Conservation (phyloP, 495 filamentous ascomycete species). For the Penicillium simplicissimum region DNA sequence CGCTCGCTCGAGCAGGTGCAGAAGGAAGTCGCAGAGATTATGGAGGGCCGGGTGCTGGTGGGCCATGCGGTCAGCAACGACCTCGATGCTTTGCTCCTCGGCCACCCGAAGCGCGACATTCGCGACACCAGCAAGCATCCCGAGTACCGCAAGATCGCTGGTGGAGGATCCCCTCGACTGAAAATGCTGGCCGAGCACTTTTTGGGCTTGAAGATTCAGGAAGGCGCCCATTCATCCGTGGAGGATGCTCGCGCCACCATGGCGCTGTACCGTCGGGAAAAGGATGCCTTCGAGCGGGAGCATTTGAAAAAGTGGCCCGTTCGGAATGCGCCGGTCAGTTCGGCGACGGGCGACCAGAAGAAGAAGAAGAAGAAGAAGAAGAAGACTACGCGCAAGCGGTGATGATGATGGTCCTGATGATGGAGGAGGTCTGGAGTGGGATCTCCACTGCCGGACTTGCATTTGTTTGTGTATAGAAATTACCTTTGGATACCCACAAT, state of each 20-base stretch:
- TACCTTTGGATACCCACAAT: constrained; percentile 2
- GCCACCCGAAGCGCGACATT: constrained; percentile 73
- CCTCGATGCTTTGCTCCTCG: constrained; percentile 69
- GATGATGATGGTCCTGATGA: constrained; percentile 17
- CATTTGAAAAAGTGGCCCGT: constrained; percentile 64
- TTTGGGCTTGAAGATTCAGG: constrained; percentile 81
- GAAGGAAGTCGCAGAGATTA: constrained; percentile 65
- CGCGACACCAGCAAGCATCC: constrained; percentile 81
- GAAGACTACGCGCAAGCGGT: constrained; percentile 53
- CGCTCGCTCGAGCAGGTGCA: constrained; percentile 75
- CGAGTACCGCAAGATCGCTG: constrained; percentile 69
- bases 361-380: constrained; percentile 58
- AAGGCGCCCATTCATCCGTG: constrained; percentile 69
- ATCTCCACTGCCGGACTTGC: constrained; percentile 1
- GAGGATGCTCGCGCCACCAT: constrained; percentile 91
- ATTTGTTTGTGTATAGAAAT: constrained; percentile 5
- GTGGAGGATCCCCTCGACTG: constrained; percentile 76
- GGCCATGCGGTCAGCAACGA: constrained; percentile 93
- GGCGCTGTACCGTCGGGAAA: constrained; percentile 78
- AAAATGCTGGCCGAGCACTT: constrained; percentile 74
- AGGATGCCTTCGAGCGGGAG: constrained; percentile 79
- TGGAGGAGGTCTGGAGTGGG: neutral
- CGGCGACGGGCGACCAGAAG: constrained; percentile 43
- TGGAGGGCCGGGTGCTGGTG: constrained; percentile 73
- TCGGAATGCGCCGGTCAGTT: constrained; percentile 39